phyloP scores from a whole-genome alignment of 305 asterid genomes.

The Euphrasia arctica region DNA sequence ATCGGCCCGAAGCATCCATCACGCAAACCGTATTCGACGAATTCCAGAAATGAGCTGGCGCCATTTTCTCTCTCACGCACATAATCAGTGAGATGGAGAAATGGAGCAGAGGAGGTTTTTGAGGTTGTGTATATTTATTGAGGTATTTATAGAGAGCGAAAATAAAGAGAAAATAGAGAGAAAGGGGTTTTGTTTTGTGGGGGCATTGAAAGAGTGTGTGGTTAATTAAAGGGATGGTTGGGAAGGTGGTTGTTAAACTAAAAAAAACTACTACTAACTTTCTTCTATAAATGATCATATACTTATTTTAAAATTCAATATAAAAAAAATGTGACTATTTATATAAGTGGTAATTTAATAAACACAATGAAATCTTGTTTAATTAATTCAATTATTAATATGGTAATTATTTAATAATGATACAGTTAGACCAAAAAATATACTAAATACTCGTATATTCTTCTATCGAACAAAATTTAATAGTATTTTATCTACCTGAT shows the following conservation, averaged over 20 bases:
- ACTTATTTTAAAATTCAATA: too few species aligned
- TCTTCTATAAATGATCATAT: too few species aligned
- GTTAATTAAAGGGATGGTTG: constrained; percentile 45
- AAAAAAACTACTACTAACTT: too few species aligned
- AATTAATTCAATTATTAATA: too few species aligned
- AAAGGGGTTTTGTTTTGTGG: not conserved
- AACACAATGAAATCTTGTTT: too few species aligned
- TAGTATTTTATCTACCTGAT: too few species aligned
- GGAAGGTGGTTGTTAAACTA: constrained; percentile 40
- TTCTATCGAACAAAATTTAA: too few species aligned
- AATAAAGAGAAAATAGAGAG: constrained; percentile 5
- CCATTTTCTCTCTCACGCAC: constrained; percentile 24
- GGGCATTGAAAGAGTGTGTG: constrained; percentile 50
- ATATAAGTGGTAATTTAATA: too few species aligned
- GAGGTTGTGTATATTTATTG: constrained; percentile 3
- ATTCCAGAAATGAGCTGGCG: constrained; percentile 35
- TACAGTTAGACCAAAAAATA: too few species aligned
- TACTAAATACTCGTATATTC: too few species aligned
- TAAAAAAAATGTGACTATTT: too few species aligned
- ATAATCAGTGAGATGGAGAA: not conserved
- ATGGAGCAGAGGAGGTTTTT: not conserved
- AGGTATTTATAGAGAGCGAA: constrained; percentile 32
- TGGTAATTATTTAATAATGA: too few species aligned
- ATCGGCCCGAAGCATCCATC: constrained; percentile 78
- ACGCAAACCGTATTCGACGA: constrained; percentile 64